Conservation (phyloP, 2,329 filamentous ascomycete genomes). For the Colletotrichum liriopes region DNA sequence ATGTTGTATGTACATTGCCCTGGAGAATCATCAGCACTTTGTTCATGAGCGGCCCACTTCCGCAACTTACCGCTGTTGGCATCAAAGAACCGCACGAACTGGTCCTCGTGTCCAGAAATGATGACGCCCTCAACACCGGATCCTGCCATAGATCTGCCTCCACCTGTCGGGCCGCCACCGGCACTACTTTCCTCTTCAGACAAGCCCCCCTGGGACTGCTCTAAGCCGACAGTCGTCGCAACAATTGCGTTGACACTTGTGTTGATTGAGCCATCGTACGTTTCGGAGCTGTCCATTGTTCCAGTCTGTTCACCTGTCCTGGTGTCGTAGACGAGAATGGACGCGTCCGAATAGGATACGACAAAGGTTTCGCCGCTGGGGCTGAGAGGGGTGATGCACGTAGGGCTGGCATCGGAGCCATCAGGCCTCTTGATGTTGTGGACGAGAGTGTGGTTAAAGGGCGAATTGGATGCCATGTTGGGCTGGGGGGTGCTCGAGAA, state of each 20-base stretch:
- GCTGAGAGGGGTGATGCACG: slow-evolving; percentile 92
- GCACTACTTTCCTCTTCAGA: slow-evolving; percentile 80
- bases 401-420: slow-evolving; percentile 80
- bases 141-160: slow-evolving; percentile 74
- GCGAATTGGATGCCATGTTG: slow-evolving; percentile 85
- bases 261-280: slow-evolving; percentile 85
- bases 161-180: slow-evolving; percentile 85
- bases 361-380: slow-evolving; percentile 89
- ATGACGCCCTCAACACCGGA: slow-evolving; percentile 92
- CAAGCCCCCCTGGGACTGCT: slow-evolving; percentile 76
- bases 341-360: slow-evolving; percentile 91
- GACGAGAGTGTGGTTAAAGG: slow-evolving; percentile 89
- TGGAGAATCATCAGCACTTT: slow-evolving; percentile 54
- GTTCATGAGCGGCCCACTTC: neutral
- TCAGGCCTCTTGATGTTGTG: slow-evolving; percentile 85
- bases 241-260: slow-evolving; percentile 94
- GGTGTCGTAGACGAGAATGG: slow-evolving; percentile 93
- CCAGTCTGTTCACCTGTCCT: slow-evolving; percentile 92
- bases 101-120: slow-evolving; percentile 96
- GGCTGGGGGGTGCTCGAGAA: slow-evolving; percentile 94
- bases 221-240: slow-evolving; percentile 86
- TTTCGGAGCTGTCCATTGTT: slow-evolving; percentile 93
- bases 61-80: slow-evolving; percentile 91
- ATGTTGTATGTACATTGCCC: slow-evolving; percentile 99
- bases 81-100: slow-evolving; percentile 97